Evolutionary conservation across 768 basidiomycete genomes (phyloP).

Genomic region (Candolleomyces aberdarensis): DNA sequence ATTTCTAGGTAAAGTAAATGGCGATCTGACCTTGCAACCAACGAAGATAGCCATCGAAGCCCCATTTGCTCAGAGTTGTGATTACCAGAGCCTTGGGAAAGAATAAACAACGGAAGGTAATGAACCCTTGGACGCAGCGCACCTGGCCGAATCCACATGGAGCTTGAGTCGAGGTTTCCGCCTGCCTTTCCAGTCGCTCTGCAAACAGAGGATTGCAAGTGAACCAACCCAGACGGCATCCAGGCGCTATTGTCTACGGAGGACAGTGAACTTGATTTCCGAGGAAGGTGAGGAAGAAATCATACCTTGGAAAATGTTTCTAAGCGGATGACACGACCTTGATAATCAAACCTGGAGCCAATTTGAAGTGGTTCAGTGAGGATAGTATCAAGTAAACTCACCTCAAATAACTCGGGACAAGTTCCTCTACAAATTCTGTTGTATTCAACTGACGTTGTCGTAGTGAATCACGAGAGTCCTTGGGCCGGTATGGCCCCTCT

Average conservation of each 20-base stretch:
- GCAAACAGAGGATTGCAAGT: conserved; percentile 75
- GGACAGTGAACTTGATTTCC: background rate
- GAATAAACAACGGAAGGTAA: too few species aligned
- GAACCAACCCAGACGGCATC: conserved; percentile 76
- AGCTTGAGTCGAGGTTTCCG: conserved; percentile 65
- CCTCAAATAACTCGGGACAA: conserved; percentile 64
- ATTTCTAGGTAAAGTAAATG: too few species aligned
- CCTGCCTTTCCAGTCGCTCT: conserved; percentile 67
- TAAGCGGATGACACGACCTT: conserved; percentile 81
- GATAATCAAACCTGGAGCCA: conserved; percentile 54
- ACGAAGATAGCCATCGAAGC: conserved; percentile 65
- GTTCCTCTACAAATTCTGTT: conserved; percentile 19
- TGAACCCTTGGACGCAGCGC: background rate
- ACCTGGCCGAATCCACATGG: conserved; percentile 75
- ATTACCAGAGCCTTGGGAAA: background rate
- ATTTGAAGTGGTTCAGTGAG: too few species aligned
- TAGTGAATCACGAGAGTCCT: conserved; percentile 24
- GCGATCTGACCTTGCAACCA: conserved; percentile 63
- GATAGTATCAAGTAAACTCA: conserved; percentile 15
- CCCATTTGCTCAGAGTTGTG: conserved; percentile 57
- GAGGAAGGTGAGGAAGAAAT: background rate
- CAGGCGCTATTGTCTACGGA: conserved; percentile 70
- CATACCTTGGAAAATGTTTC: conserved; percentile 76
- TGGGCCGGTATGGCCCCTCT: conserved; percentile 50
- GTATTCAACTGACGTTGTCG: background rate